Percentiles rank a stretch among this genome's conserved stretches.
Conservation (phyloP, 495 filamentous ascomycete genomes). For the Aspergillus bridgeri region DNA sequence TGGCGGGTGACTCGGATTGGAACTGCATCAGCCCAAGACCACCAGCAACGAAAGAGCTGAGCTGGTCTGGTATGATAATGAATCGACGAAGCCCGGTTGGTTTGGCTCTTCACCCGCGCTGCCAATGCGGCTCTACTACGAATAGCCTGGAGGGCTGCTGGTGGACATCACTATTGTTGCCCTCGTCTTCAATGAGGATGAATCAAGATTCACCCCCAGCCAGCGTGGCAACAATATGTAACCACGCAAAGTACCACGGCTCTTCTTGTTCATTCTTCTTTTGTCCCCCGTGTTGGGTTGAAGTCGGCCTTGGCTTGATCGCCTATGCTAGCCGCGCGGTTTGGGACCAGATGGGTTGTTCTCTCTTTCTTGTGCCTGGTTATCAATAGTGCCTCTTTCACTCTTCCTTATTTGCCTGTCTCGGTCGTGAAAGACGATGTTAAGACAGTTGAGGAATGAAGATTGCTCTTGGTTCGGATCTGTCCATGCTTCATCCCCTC, state of each 20-base stretch:
- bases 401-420: not conserved
- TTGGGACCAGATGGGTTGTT: not conserved
- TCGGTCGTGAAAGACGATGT: not conserved
- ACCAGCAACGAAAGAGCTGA: not conserved
- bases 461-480: not conserved
- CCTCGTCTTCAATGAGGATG: not conserved
- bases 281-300: not conserved
- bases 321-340: not conserved
- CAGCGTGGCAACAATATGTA: not conserved
- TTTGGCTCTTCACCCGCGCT: not conserved
- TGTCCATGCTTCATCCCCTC: not conserved
- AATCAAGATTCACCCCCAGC: not conserved
- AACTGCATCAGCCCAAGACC: not conserved
- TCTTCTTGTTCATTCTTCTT: not conserved
- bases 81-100: not conserved
- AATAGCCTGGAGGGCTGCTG: not conserved
- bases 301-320: constrained; percentile 1
- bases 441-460: not conserved
- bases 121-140: constrained; percentile 19
- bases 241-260: not conserved
- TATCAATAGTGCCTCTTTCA: not conserved
- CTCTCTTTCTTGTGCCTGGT: not conserved
- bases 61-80: not conserved
- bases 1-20: not conserved
- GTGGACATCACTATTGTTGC: not conserved